phyloP scores from a whole-genome alignment of 495 filamentous ascomycete genomes.

The Bacidia gigantensis region DNA sequence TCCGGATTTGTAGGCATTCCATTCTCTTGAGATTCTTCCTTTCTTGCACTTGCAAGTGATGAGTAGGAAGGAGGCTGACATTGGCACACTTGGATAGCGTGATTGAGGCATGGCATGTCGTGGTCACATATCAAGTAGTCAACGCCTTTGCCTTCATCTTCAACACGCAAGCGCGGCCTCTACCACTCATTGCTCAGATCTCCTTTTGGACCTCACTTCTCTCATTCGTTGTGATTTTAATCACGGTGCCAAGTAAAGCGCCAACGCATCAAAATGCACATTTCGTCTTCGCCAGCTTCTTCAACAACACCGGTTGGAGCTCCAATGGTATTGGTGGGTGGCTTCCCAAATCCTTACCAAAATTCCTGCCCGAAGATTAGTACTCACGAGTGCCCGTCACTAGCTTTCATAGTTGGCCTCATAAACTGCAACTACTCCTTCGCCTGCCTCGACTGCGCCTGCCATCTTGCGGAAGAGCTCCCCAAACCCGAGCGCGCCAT shows the following conservation, averaged over 20 bases:
- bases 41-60: neutral
- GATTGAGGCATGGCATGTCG: slow-evolving; percentile 42
- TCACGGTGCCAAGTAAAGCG: slow-evolving; percentile 42
- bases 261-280: slow-evolving; percentile 37
- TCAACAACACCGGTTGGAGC: slow-evolving; percentile 49
- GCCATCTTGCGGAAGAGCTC: slow-evolving; percentile 52
- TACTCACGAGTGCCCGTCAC: neutral
- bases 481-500: slow-evolving; percentile 32
- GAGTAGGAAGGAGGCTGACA: slow-evolving; percentile 10
- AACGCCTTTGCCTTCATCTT: slow-evolving; percentile 45
- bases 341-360: neutral
- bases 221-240: slow-evolving; percentile 41
- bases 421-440: slow-evolving; percentile 51
- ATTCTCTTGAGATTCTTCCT: neutral
- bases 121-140: slow-evolving; percentile 37
- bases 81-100: slow-evolving; percentile 8
- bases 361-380: neutral
- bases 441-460: slow-evolving; percentile 45
- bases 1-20: slow-evolving; percentile 37
- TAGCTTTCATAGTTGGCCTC: slow-evolving; percentile 49
- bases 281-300: slow-evolving; percentile 49
- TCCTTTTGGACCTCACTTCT: slow-evolving; percentile 39
- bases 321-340: slow-evolving; percentile 33
- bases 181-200: slow-evolving; percentile 36
- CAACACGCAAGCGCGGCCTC: slow-evolving; percentile 42